Conservation (phyloP, 495 filamentous ascomycete species). For the Penicillium ucsense region DNA sequence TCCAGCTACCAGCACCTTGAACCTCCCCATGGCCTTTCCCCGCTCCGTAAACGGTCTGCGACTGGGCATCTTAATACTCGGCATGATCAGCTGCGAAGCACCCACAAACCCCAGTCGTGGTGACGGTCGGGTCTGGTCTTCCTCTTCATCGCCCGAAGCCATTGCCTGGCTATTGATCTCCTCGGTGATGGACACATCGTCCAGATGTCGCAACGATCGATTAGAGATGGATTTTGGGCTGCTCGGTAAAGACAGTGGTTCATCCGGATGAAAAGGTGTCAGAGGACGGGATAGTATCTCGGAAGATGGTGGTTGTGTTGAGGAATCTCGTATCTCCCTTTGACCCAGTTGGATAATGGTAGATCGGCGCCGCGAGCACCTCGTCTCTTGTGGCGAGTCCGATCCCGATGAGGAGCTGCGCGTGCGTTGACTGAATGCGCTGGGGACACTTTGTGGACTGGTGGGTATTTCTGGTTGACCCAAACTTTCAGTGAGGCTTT, state of each 20-base stretch:
- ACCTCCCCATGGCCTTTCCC: conserved; percentile 71
- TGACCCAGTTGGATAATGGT: conserved; percentile 24
- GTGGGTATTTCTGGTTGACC: conserved; percentile 13
- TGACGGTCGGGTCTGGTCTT: conserved; percentile 20
- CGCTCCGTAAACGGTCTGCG: conserved; percentile 83
- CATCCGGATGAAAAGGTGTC: conserved; percentile 38
- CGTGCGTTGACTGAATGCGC: conserved; percentile 2
- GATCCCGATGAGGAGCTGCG: conserved; percentile 16
- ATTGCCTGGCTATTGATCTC: conserved; percentile 41
- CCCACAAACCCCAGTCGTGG: conserved; percentile 29
- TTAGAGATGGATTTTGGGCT: conserved; percentile 44
- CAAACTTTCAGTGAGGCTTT: conserved; percentile 51
- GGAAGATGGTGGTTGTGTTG: conserved; percentile 13
- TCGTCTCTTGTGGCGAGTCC: conserved; percentile 19
- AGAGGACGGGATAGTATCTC: conserved; percentile 30
- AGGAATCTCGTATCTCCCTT: conserved; percentile 10
- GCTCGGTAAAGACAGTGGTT: conserved; percentile 39
- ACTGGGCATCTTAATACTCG: conserved; percentile 89
- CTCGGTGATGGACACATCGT: conserved; percentile 42
- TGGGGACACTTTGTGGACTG: conserved; percentile 3
- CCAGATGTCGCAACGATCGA: conserved; percentile 38
- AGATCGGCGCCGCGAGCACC: conserved; percentile 18
- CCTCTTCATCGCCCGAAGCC: conserved; percentile 35
- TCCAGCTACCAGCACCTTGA: conserved; percentile 85
- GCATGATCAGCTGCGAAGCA: conserved; percentile 91